These are phyloP conservation scores for Clitopilus hobsonii DNA, from an alignment of 768 basidiomycete species.

Conservation along the genomic window DNA sequence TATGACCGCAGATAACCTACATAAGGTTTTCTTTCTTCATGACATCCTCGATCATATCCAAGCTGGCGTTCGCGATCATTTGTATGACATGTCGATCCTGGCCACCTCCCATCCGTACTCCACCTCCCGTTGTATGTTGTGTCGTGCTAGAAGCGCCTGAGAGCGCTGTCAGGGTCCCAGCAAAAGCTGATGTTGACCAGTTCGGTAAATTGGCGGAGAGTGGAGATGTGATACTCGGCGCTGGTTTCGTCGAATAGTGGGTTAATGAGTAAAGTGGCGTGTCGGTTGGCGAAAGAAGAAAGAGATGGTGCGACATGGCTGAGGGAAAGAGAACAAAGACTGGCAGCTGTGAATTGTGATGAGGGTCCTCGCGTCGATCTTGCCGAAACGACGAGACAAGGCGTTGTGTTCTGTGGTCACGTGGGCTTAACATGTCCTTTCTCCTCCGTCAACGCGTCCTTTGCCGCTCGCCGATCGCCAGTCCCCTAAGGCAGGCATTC, in stretches of 20 bases:
- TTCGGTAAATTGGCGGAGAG: slow-evolving; percentile 80
- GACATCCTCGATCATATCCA: slow-evolving; percentile 93
- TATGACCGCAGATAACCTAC: slow-evolving; percentile 38
- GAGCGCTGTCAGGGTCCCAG: slow-evolving; percentile 81
- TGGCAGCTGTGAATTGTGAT: slow-evolving; percentile 3
- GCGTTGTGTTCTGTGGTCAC: slow-evolving; percentile 3
- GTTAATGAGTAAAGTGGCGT: slow-evolving; percentile 82
- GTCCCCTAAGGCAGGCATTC: background rate
- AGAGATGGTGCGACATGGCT: slow-evolving; percentile 82
- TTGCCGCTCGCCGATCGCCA: background rate
- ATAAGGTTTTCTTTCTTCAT: slow-evolving; percentile 79
- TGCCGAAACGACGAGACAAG: background rate
- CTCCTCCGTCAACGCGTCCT: slow-evolving; percentile 8
- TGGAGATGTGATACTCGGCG: slow-evolving; percentile 53
- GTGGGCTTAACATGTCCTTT: slow-evolving; percentile 7
- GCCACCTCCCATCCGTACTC: slow-evolving; percentile 69
- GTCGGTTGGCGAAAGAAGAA: slow-evolving; percentile 81
- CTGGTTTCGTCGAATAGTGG: slow-evolving; percentile 76
- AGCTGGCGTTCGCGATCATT: slow-evolving; percentile 96
- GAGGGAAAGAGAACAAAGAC: background rate
- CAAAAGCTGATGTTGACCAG: slow-evolving; percentile 90
- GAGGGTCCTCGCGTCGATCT: background rate
- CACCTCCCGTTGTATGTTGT: slow-evolving; percentile 63
- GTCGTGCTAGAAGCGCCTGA: slow-evolving; percentile 79
- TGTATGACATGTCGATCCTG: slow-evolving; percentile 94